Evolutionary conservation across 768 basidiomycete species (phyloP), one percentile per base, ranked within the genome.

Genomic region (Hebeloma cylindrosporum): DNA sequence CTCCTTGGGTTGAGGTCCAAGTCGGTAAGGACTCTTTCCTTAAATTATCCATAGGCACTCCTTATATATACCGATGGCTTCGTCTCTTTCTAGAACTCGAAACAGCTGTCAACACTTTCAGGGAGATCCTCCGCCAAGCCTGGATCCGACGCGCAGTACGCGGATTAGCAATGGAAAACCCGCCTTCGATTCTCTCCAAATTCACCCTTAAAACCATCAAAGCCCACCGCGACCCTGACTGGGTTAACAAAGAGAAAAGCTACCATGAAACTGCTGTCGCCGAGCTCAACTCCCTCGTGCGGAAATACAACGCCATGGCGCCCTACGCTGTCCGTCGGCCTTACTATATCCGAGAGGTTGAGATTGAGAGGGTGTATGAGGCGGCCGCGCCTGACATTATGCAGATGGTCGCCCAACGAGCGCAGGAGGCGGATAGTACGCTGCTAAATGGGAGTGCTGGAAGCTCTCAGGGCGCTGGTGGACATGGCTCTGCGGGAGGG

Each of bases 1-100:
- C 90, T 22, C 85, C 88, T 3, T 93, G 91, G 90, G 82, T 93
- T 1, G 89, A 93, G 64, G 56, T 89, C 25, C 90, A 91, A 62
- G 69, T 72, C 44, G 85, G 84, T 81, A 50, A 34, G 77, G 21
- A 23, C 13, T 11, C 21, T 61, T 21, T n/a, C 13, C 4, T 20
- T 7, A 11, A 6, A 14, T 10, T 14, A 1, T 25, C 18, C 17
- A n/a, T n/a, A n/a, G n/a, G n/a, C 10, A 14, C 16, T 11, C 13
- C 32, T 20, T 2, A 25, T 3, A 40, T 5, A 25, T 16, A 31
- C 11, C 32, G 5, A 35, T 13, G 8, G 16, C 30, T n/a, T 25
- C 31, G 7, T 11, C 22, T 30, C 18, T 10, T 21, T 35, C 2
- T 32, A 86, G 87, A 88, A 50, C 74, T 93, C 16, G 90, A 93